Evolutionary conservation across 2,329 filamentous ascomycete genomes (phyloP).

Genomic region (Sclerotinia trifoliorum): DNA sequence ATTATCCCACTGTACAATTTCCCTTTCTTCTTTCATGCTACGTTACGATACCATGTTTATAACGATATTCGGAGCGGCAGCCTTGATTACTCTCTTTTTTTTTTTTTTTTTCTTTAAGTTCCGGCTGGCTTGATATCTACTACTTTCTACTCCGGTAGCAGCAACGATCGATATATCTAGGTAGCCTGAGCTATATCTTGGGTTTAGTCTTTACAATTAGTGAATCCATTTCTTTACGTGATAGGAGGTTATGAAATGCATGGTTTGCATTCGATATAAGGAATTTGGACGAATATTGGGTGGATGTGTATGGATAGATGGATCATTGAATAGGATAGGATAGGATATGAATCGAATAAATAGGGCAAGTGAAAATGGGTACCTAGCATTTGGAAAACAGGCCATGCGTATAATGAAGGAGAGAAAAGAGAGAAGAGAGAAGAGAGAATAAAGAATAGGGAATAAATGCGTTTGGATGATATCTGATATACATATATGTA

Average conservation of each 20-base stretch:
- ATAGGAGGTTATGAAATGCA: too few species aligned
- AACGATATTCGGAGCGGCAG: neutral
- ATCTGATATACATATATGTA: too few species aligned
- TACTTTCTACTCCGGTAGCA: too few species aligned
- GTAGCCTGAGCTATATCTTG: too few species aligned
- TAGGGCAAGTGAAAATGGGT: neutral
- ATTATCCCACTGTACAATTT: neutral
- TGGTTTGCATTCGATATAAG: too few species aligned
- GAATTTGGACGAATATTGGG: neutral
- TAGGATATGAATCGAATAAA: neutral
- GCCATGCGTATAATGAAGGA: neutral
- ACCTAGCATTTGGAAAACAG: neutral
- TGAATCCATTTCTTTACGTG: neutral
- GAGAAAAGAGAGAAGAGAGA: neutral
- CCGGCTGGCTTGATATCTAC: neutral
- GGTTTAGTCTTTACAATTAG: neutral
- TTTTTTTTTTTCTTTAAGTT: neutral
- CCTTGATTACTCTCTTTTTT: neutral
- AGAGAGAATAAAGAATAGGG: neutral
- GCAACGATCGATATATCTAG: neutral
- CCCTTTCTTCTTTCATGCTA: conserved; percentile 3
- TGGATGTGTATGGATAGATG: too few species aligned
- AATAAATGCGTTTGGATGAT: too few species aligned
- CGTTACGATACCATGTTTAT: conserved; percentile 16
- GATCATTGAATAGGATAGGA: neutral